A percentile compares a stretch with the other conserved stretches of the same genome.
These are phyloP conservation scores for Helianthus tuberosus DNA, from an alignment of 129 eudicot genomes.

Conservation along the genomic window DNA sequence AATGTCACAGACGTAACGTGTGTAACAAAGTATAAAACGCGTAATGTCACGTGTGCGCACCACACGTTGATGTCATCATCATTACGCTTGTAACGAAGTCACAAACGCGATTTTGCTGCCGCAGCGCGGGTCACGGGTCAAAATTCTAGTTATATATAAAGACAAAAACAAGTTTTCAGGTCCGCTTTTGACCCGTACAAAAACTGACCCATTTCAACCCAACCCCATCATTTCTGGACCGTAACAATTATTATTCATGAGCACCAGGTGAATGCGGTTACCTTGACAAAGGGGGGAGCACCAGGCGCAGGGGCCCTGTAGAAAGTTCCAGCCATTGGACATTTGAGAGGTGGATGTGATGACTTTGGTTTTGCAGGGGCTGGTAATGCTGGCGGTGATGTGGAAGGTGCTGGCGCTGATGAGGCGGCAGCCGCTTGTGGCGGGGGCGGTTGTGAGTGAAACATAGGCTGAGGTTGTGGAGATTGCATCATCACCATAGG, in stretches of 20 bases:
- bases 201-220: background rate
- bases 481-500: slow-evolving; percentile 53
- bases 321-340: slow-evolving; percentile 91
- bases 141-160: too few species aligned
- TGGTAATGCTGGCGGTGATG: slow-evolving; percentile 45
- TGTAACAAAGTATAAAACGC: too few species aligned
- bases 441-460: slow-evolving; percentile 43
- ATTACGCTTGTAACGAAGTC: too few species aligned
- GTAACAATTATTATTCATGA: background rate
- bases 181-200: too few species aligned
- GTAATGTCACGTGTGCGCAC: too few species aligned
- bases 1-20: too few species aligned
- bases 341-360: slow-evolving; percentile 69
- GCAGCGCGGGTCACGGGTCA: too few species aligned
- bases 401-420: slow-evolving; percentile 42
- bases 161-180: too few species aligned
- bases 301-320: slow-evolving; percentile 80
- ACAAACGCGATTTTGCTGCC: too few species aligned
- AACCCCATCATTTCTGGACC: background rate
- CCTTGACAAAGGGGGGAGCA: slow-evolving; percentile 82
- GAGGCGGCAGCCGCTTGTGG: slow-evolving; percentile 43
- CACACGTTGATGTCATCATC: too few species aligned
- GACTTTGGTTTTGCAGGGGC: slow-evolving; percentile 47
- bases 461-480: slow-evolving; percentile 49
- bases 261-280: slow-evolving; percentile 15